Conservation (phyloP, 1,139 yeast genomes). For the Geotrichum reessii region DNA sequence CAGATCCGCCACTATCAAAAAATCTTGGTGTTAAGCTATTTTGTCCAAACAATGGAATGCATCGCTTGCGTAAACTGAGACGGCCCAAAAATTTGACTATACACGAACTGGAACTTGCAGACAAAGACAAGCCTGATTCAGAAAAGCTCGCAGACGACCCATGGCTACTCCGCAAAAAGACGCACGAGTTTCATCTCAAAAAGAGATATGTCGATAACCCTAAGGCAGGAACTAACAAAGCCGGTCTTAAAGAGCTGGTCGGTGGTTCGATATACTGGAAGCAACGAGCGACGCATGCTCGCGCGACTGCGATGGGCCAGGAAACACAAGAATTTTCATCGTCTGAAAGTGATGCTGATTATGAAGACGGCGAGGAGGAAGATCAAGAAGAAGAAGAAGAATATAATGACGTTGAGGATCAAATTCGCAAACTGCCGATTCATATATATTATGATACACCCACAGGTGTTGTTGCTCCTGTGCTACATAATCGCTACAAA, state of each 20-base stretch:
- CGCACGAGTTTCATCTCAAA: not conserved
- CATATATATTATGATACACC: conserved; percentile 7
- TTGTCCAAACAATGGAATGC: conserved; percentile 81
- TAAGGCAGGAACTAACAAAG: not conserved
- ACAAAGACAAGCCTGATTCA: not conserved
- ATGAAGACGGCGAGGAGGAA: not conserved
- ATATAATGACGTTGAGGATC: conserved; percentile 25
- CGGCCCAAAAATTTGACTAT: conserved; percentile 48
- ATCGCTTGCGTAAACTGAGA: conserved; percentile 34
- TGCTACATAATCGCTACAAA: not conserved
- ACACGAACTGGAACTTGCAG: conserved; percentile 21
- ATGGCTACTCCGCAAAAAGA: not conserved
- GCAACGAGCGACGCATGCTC: not conserved
- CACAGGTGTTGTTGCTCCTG: conserved; percentile 1
- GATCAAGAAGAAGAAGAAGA: conserved; percentile 17
- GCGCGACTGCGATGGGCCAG: not conserved
- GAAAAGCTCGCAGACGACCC: not conserved
- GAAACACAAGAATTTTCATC: not conserved
- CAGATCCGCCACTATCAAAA: conserved; percentile 70
- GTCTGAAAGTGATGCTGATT: not conserved
- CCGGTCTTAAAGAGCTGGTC: not conserved
- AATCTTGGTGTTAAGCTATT: conserved; percentile 81
- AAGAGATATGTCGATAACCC: not conserved
- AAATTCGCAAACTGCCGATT: conserved; percentile 43
- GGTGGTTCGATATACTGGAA: not conserved